Base-by-base conservation (phyloP, 179 eudicot genomes). In the Heliamphora pulchella region DNA sequence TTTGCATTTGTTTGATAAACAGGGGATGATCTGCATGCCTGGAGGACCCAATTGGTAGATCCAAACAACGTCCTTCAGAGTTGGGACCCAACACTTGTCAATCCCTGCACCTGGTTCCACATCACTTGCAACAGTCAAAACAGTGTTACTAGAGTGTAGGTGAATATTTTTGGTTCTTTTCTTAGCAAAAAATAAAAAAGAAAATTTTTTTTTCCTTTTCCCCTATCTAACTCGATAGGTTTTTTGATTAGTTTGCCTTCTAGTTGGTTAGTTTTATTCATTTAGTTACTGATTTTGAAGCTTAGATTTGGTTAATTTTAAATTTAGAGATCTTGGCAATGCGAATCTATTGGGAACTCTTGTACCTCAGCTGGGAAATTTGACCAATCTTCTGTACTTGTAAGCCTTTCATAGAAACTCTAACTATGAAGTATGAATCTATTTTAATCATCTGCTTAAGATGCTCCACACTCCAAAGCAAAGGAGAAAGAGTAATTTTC, bases 21-120 rank as follows among this genome's bases (percentile, higher is more conserved):
- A 84, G 89, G 75, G 41, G 85, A 88, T 65, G 64, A 46, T 62
- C 79, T 86, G 0, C 4, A 8, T 76, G 77, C 18, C 31, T 83
- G 87, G 87, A 87, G 54, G 62, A 50, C 15, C 5, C 46, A 43
- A 3, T 72, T 88, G 4, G 46, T 3, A 20, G 89, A 86, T 79
- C 88, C 91, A 47, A 78, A 87, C 80, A 54, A 76, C 82, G 88
- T 88, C 39, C 85, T 88, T 74, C 85, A 78, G 57, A 86, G 89
- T 72, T 88, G 88, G 88, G 84, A 87, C 82, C 77, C 89, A 3
- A 82, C 83, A 51, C 78, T 85, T 62, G 57, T 41, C 47, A 85
- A 86, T 72, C 88, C 88, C 1, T 88, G 89, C 86, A 78, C 87
- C 58, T 88, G 89, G 87, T 80, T 83, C 59, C 91, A 88, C 74